Base-by-base conservation (phyloP, 306 rosid genomes). In the Biancaea sappan region DNA sequence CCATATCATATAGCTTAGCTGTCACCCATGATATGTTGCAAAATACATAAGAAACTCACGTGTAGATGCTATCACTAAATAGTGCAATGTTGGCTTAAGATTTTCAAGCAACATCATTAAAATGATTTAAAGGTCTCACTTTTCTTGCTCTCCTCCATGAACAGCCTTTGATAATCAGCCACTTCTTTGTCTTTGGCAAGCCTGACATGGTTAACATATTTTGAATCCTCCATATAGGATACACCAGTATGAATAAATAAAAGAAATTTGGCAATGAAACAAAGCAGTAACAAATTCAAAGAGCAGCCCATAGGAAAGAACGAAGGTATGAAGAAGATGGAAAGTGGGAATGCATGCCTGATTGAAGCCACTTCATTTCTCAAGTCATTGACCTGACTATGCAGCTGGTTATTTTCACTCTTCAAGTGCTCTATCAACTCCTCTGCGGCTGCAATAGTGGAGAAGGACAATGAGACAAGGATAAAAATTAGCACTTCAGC, bases 361-460 rank as follows among this genome's bases (percentile, higher is more conserved):
- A 85, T 52, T 0, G 86, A 87, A 80, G 84, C 79, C 58, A 88
- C 50, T 83, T 94, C 96, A 80, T 51, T 84, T 54, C 84, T 87
- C 89, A 94, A 79, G 1, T 87, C 93, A 82, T 80, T 69, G 65
- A 90, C 81, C 76, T 84, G 86, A 26, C 46, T 83, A 37, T 8
- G 82, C 81, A 94, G 72, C 77, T 76, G 60, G 51, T 88, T 91
- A 50, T 87, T 92, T 79, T 94, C 89, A 10, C 24, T 80, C 75
- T 56, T 83, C 63, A 90, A 81, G 80, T 94, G 90, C 58, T 92
- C 86, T 31, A 90, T 87, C 73, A 84, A 75, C 74, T 88, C 91
- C 77, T 94, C 97, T 2, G 93, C 87, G 69, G 86, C 99, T 94
- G 93, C 32, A 80, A 83, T 56, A 70, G 4, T 37, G n/a, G 24